A percentile compares a stretch with the other conserved stretches of the same genome.
Evolutionary conservation across 2,329 filamentous ascomycete species (phyloP).

Genomic region (Aspergillus cejpii): DNA sequence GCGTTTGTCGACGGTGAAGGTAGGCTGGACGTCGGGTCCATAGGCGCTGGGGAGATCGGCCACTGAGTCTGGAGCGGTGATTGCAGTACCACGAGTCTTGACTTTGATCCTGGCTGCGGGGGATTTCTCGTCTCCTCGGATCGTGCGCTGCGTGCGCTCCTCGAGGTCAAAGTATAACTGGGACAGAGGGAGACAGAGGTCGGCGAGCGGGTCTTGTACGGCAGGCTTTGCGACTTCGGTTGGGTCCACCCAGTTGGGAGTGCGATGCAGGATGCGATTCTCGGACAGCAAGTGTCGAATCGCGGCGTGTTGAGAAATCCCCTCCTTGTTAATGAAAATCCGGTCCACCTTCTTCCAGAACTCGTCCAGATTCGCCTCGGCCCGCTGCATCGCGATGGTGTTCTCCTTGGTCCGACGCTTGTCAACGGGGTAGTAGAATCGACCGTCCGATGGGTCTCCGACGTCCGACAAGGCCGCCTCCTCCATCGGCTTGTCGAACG

Average conservation of each 20-base stretch:
- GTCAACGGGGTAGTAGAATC: conserved; percentile 46
- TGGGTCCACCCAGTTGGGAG: conserved; percentile 44
- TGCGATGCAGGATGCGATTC: conserved; percentile 45
- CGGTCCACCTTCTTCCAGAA: conserved; percentile 42
- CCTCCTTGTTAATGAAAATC: conserved; percentile 7
- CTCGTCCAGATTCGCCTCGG: conserved; percentile 45
- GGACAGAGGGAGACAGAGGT: too few species aligned
- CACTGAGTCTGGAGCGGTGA: background rate
- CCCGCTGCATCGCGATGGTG: conserved; percentile 39
- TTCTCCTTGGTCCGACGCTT: conserved; percentile 45
- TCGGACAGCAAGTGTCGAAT: conserved; percentile 28
- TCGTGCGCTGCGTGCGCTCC: background rate
- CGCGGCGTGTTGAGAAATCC: conserved; percentile 24
- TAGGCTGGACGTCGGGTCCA: conserved; percentile 17
- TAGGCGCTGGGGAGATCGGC: background rate
- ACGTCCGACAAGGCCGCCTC: conserved; percentile 17
- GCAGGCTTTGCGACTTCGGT: conserved; percentile 1
- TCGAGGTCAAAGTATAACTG: conserved; percentile 2
- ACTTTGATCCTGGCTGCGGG: conserved; percentile 5
- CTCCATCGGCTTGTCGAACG: background rate
- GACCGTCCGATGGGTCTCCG: conserved; percentile 33
- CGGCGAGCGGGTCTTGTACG: background rate
- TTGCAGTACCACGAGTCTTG: conserved; percentile 12
- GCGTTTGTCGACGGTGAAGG: conserved; percentile 33
- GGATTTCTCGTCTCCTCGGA: background rate